Base-by-base conservation (phyloP, 192 early-diverging fungal species). In the Mycoemilia scoparia region DNA sequence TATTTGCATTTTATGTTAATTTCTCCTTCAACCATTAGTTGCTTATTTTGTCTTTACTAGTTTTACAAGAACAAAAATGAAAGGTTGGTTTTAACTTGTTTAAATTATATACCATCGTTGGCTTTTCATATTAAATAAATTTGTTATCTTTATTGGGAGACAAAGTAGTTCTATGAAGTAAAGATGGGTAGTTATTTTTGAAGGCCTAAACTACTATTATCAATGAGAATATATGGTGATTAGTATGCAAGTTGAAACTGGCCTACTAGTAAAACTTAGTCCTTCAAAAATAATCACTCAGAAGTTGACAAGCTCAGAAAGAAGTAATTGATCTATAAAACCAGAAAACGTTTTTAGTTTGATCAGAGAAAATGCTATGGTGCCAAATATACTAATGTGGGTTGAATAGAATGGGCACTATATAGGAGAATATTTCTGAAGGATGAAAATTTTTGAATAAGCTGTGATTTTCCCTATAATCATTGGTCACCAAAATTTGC, bases 141-240 rank as follows among this genome's bases (percentile, higher is more conserved):
- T 1, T 42, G 64, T 0, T 79, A 73, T 73, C 60, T 63, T 6
- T 37, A 40, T n/a, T 35, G 31, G 7, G 52, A 79, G 18, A 77
- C 79, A 1, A 56, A 53, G 32, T 24, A 32, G 13, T 83, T 83
- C 41, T 83, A 83, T 41, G 57, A 32, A 4, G 79, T 76, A 29
- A 76, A 83, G 39, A 44, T 55, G 9, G 67, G 60, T 6, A 64
- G 68, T 77, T 56, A 79, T 79, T 38, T 79, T 67, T 42, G 54
- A 69, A 21, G 57, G 79, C 5, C 46, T 83, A 7, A 70, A 74
- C 39, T 66, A 68, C 5, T 83, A 79, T 50, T 79, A 79, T 76
- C 72, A 74, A 8, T 70, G 68, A 29, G 76, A 76, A 0, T 76
- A 71, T 3, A 61, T 82, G 34, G 36, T 59, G 29, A 76, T 73